Conservation (phyloP, 2,329 filamentous ascomycete species). For the Seiridium unicorne region DNA sequence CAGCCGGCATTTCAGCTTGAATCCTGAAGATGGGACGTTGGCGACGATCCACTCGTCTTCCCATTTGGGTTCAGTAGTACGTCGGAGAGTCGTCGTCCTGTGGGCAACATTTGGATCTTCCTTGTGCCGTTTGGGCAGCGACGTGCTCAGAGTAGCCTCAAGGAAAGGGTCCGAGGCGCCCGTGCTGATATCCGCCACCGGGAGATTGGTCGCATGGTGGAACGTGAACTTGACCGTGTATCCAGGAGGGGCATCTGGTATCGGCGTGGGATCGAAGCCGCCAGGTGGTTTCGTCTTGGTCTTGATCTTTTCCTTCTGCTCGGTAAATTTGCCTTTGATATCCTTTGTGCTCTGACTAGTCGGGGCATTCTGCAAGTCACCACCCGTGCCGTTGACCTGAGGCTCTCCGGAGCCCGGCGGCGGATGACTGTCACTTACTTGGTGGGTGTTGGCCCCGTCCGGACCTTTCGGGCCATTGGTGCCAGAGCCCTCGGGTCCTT, state of each 20-base stretch:
- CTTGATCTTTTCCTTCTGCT: slow-evolving; percentile 37
- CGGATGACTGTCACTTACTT: neutral
- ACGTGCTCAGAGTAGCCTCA: slow-evolving; percentile 69
- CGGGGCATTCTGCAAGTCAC: slow-evolving; percentile 6
- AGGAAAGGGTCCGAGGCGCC: slow-evolving; percentile 84
- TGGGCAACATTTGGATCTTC: slow-evolving; percentile 76
- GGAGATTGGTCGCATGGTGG: slow-evolving; percentile 76
- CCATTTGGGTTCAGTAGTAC: slow-evolving; percentile 75
- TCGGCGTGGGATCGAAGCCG: slow-evolving; percentile 76
- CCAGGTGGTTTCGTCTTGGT: slow-evolving; percentile 59
- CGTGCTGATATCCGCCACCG: slow-evolving; percentile 75
- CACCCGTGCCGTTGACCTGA: slow-evolving; percentile 10
- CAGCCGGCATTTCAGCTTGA: slow-evolving; percentile 79
- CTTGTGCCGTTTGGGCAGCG: slow-evolving; percentile 74
- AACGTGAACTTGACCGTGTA: slow-evolving; percentile 86
- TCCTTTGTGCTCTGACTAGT: slow-evolving; percentile 13
- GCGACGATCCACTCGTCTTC: slow-evolving; percentile 84
- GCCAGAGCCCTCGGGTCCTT: neutral
- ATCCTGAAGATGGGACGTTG: slow-evolving; percentile 78
- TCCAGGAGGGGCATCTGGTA: slow-evolving; percentile 71
- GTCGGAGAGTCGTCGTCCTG: slow-evolving; percentile 74
- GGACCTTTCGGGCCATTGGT: neutral
- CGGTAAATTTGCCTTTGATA: slow-evolving; percentile 31
- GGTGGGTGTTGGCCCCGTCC: neutral
- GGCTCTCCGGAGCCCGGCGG: slow-evolving; percentile 5